phyloP scores from a whole-genome alignment of 2,329 filamentous ascomycete genomes.

The Penicillium occitanis region DNA sequence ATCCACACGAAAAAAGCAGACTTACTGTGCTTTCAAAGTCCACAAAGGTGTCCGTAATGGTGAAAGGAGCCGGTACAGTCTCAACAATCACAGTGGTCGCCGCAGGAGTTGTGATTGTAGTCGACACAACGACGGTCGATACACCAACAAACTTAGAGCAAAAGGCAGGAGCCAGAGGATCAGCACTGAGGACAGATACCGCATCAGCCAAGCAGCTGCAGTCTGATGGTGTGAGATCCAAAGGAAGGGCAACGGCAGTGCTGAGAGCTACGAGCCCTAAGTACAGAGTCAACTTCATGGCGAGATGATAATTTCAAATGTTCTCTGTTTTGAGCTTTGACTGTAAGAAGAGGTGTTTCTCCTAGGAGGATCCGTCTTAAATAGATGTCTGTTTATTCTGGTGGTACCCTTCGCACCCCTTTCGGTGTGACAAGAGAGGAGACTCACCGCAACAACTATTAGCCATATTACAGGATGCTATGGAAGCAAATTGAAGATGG shows the following conservation, averaged over 20 bases:
- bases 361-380: not conserved
- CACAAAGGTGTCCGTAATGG: slow-evolving; percentile 3
- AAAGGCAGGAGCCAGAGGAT: slow-evolving; percentile 4
- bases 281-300: not conserved
- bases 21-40: slow-evolving; percentile 8
- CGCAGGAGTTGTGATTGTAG: slow-evolving; percentile 12
- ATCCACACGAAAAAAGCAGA: not conserved
- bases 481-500: not conserved
- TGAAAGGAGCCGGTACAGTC: slow-evolving; percentile 9
- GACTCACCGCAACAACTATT: not conserved
- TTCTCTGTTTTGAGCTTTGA: not conserved
- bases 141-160: slow-evolving; percentile 12
- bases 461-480: not conserved
- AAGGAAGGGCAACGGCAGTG: not conserved
- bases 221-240: not conserved
- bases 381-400: not conserved
- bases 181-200: slow-evolving; percentile 10
- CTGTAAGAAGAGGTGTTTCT: not conserved
- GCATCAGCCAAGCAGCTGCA: slow-evolving; percentile 15
- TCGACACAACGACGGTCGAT: slow-evolving; percentile 3
- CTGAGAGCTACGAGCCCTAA: not conserved
- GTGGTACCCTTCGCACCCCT: not conserved
- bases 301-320: not conserved
- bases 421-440: not conserved
- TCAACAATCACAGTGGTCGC: slow-evolving; percentile 6